A percentile compares a stretch with the other conserved stretches of the same genome.
Conservation (phyloP, 2,329 filamentous ascomycete genomes). For the Coleophoma cylindrospora region DNA sequence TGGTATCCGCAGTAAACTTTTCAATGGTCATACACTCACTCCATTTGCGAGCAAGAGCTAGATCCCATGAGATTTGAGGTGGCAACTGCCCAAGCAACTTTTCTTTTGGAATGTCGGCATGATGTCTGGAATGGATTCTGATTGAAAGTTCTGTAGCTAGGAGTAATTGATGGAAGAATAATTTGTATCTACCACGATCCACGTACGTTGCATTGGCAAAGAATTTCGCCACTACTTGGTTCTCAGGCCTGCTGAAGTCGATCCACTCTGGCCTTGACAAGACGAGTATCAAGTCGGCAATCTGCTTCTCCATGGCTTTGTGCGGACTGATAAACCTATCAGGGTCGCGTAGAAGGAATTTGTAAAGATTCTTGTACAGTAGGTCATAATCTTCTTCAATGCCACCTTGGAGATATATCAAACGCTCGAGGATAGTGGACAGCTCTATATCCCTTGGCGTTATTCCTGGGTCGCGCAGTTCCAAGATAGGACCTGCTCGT, state of each 20-base stretch:
- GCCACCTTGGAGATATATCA: slow-evolving; percentile 51
- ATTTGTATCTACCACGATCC: slow-evolving; percentile 48
- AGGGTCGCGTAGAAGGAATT: slow-evolving; percentile 61
- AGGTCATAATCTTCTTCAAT: slow-evolving; percentile 50
- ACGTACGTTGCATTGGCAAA: slow-evolving; percentile 56
- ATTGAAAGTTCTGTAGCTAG: slow-evolving; percentile 68
- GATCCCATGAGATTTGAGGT: slow-evolving; percentile 65
- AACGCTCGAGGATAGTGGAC: slow-evolving; percentile 49
- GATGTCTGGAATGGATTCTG: slow-evolving; percentile 58
- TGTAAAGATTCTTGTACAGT: slow-evolving; percentile 62
- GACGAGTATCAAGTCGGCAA: slow-evolving; percentile 65
- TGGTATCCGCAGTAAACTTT: slow-evolving; percentile 44
- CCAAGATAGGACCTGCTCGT: slow-evolving; percentile 47
- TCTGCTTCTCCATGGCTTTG: slow-evolving; percentile 63
- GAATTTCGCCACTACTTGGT: slow-evolving; percentile 70
- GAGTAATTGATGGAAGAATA: slow-evolving; percentile 74
- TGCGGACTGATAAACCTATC: slow-evolving; percentile 57
- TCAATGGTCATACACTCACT: slow-evolving; percentile 65
- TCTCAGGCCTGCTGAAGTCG: slow-evolving; percentile 64
- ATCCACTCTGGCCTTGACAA: slow-evolving; percentile 67
- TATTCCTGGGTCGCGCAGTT: slow-evolving; percentile 52
- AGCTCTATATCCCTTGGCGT: slow-evolving; percentile 58
- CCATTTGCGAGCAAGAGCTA: slow-evolving; percentile 72
- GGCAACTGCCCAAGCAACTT: slow-evolving; percentile 61
- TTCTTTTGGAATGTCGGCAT: slow-evolving; percentile 59